Conservation (phyloP, 805 yeast genomes). For the Metschnikowia noctiluminum region DNA sequence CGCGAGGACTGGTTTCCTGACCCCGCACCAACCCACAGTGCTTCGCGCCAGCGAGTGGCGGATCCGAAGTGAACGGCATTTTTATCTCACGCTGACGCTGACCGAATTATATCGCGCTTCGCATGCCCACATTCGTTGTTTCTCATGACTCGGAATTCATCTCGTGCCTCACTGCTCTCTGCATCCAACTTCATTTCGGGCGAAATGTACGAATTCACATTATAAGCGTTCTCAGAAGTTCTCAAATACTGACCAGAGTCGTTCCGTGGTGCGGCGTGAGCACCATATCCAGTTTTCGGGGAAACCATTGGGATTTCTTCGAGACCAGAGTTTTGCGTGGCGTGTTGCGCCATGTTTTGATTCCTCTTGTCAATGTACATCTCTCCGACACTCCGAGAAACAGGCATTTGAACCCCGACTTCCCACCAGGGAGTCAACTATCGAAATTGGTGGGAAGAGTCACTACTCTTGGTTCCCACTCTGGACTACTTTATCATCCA, state of each 20-base stretch:
- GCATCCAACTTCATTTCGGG: slow-evolving; percentile 13
- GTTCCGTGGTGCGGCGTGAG: slow-evolving; percentile 30
- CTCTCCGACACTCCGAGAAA: not conserved
- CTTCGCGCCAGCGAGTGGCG: no score
- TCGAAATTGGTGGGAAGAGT: slow-evolving; percentile 1
- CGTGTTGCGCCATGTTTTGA: slow-evolving; percentile 4
- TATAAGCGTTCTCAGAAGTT: slow-evolving; percentile 16
- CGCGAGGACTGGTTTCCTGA: no score
- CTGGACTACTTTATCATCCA: slow-evolving; percentile 14
- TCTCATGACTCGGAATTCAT: slow-evolving; percentile 18
- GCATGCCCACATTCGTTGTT: slow-evolving; percentile 17
- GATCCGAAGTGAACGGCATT: not conserved
- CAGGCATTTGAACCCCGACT: slow-evolving; percentile 4
- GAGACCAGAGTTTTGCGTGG: slow-evolving; percentile 7
- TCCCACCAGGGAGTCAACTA: slow-evolving; percentile 3
- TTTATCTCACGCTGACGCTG: not conserved
- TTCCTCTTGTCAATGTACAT: slow-evolving; percentile 9
- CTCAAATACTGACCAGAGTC: slow-evolving; percentile 3
- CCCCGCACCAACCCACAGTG: no score
- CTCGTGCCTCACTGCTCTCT: slow-evolving; percentile 19
- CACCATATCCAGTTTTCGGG: slow-evolving; percentile 17
- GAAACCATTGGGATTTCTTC: slow-evolving; percentile 9
- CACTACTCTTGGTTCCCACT: not conserved
- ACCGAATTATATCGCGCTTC: not conserved
- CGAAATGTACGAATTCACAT: slow-evolving; percentile 10